These are phyloP conservation scores for Malus orientalis DNA, from an alignment of 306 rosid genomes.

Conservation along the genomic window DNA sequence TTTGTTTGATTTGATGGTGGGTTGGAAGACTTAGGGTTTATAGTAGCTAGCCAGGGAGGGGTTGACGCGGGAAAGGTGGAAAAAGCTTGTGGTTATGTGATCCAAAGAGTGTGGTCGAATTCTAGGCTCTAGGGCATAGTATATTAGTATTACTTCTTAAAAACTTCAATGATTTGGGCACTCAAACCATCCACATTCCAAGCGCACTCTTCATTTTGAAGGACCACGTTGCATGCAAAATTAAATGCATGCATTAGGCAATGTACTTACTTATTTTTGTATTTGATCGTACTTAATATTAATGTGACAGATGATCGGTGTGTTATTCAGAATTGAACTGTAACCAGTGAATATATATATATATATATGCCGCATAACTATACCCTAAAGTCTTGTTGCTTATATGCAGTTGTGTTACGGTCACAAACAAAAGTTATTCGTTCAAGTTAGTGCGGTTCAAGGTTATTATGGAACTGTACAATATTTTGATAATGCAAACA, in stretches of 20 bases:
- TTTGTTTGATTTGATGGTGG: constrained; percentile 11
- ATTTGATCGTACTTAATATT: too few species aligned
- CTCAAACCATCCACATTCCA: not conserved
- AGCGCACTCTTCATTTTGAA: not conserved
- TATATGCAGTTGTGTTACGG: too few species aligned
- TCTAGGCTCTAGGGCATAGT: not conserved
- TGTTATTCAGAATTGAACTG: not conserved
- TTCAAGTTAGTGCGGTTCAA: not conserved
- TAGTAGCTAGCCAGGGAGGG: constrained; percentile 23
- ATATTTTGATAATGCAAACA: too few species aligned
- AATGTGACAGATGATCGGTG: not conserved
- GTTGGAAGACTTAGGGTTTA: constrained; percentile 38
- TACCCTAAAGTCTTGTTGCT: too few species aligned
- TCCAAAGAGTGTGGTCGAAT: constrained; percentile 47
- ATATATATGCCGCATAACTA: too few species aligned
- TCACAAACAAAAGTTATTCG: too few species aligned
- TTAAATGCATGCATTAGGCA: not conserved
- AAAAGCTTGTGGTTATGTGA: constrained; percentile 28
- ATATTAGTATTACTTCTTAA: constrained; percentile 16
- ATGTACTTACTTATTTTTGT: not conserved
- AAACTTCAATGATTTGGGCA: constrained; percentile 26
- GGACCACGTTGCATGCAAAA: not conserved
- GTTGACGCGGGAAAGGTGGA: constrained; percentile 73
- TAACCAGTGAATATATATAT: too few species aligned
- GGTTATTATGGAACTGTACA: not conserved